These are phyloP conservation scores for Laburnicola sp. DNA, from an alignment of 2,329 filamentous ascomycete species.

Conservation along the genomic window DNA sequence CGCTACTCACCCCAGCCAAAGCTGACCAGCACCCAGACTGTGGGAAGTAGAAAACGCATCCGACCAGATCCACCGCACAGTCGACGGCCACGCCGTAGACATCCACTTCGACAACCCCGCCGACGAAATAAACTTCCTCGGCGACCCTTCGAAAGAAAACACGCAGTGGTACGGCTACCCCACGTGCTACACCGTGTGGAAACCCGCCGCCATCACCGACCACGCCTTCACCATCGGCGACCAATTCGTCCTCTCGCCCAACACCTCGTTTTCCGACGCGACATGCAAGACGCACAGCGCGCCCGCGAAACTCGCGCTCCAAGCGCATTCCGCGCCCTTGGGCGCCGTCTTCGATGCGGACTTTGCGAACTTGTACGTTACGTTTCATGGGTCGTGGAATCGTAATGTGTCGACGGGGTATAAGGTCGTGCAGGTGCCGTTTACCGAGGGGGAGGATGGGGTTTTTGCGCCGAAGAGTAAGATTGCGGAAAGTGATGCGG, in stretches of 20 bases:
- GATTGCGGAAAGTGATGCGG: conserved; percentile 12
- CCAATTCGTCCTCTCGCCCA: conserved; percentile 38
- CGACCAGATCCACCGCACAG: conserved; percentile 62
- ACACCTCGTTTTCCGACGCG: conserved; percentile 30
- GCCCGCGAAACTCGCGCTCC: conserved; percentile 23
- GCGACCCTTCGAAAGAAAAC: conserved; percentile 50
- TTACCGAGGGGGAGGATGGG: conserved; percentile 12
- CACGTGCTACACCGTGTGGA: conserved; percentile 66
- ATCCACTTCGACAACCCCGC: conserved; percentile 69
- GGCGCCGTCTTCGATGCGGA: conserved; percentile 31
- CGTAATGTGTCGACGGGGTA: conserved; percentile 26
- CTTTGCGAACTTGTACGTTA: conserved; percentile 30
- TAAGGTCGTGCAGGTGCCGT: conserved; percentile 31
- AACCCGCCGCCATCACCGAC: conserved; percentile 27
- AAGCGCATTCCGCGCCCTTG: conserved; percentile 34
- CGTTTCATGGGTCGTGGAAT: conserved; percentile 38
- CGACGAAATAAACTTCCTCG: conserved; percentile 74
- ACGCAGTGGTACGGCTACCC: conserved; percentile 69
- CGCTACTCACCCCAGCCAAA: background rate
- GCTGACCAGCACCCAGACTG: conserved; percentile 41
- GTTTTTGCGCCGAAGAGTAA: conserved; percentile 15
- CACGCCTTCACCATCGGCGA: conserved; percentile 28
- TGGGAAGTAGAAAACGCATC: conserved; percentile 68
- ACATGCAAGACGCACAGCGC: conserved; percentile 26
- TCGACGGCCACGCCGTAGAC: conserved; percentile 54